A percentile compares a stretch with the other conserved stretches of the same genome.
These are phyloP conservation scores for Verbascum thapsus DNA, from an alignment of 257 asterid genomes.

Conservation along the genomic window DNA sequence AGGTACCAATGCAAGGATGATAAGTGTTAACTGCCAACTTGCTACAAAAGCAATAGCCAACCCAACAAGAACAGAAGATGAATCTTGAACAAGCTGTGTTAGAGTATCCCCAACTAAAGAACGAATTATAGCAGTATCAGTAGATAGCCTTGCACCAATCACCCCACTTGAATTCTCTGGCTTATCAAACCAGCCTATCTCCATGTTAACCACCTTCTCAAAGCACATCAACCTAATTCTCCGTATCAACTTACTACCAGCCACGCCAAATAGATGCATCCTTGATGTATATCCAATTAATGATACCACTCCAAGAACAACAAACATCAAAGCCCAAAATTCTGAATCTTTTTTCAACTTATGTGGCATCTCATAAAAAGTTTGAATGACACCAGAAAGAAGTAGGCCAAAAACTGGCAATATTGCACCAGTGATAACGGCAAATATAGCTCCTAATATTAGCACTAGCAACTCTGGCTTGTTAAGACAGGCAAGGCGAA, in stretches of 20 bases:
- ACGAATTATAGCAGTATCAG: slow-evolving; percentile 53
- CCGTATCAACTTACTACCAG: slow-evolving; percentile 46
- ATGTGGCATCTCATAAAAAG: slow-evolving; percentile 46
- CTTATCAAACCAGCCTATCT: slow-evolving; percentile 55
- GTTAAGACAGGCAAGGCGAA: slow-evolving; percentile 50
- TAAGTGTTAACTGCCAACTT: slow-evolving; percentile 57
- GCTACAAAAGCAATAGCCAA: slow-evolving; percentile 53
- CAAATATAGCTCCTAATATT: slow-evolving; percentile 38
- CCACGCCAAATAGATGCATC: slow-evolving; percentile 39
- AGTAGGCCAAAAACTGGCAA: slow-evolving; percentile 46
- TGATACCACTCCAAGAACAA: slow-evolving; percentile 36
- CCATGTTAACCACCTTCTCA: slow-evolving; percentile 50
- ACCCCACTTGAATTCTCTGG: slow-evolving; percentile 52
- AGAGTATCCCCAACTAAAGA: slow-evolving; percentile 52
- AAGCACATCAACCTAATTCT: slow-evolving; percentile 50
- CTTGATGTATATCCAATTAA: slow-evolving; percentile 35
- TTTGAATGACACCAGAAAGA: slow-evolving; percentile 32
- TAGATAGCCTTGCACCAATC: slow-evolving; percentile 50
- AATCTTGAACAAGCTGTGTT: slow-evolving; percentile 37
- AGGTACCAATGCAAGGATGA: slow-evolving; percentile 43
- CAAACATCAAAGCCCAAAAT: slow-evolving; percentile 51
- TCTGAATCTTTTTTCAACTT: slow-evolving; percentile 42
- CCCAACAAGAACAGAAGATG: slow-evolving; percentile 39
- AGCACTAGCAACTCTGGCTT: slow-evolving; percentile 49
- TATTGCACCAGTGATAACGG: slow-evolving; percentile 39